phyloP scores from a whole-genome alignment of 495 filamentous ascomycete species.

The Margaritispora aquatica region DNA sequence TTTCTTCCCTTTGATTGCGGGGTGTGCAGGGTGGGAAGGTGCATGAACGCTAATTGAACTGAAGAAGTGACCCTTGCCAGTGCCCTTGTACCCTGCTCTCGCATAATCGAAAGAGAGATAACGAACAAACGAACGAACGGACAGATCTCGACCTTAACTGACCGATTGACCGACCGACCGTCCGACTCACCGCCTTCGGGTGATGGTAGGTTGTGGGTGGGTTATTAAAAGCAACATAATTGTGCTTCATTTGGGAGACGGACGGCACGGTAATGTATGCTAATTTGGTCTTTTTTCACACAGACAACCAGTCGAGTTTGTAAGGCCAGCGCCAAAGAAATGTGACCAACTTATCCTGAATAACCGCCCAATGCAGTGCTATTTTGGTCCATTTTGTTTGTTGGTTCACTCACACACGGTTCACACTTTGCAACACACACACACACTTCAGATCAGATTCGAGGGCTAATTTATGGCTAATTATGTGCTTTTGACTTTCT shows the following conservation, averaged over 20 bases:
- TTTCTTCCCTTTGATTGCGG: too few relatives aligned
- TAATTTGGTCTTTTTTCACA: conserved; percentile 18
- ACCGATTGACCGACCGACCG: too few relatives aligned
- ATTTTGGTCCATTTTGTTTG: conserved; percentile 17
- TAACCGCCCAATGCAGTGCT: conserved; percentile 23
- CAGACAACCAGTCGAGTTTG: too few relatives aligned
- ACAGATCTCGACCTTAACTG: too few relatives aligned
- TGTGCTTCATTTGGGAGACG: conserved; percentile 8
- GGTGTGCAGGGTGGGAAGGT: background rate
- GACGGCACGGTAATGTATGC: conserved; percentile 14
- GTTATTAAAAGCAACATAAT: conserved; percentile 24
- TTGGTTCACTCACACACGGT: too few relatives aligned
- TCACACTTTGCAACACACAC: too few relatives aligned
- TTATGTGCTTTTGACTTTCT: conserved; percentile 11
- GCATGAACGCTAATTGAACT: background rate
- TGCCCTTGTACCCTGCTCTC: background rate
- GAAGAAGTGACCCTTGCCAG: too few relatives aligned
- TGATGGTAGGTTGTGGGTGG: too few relatives aligned
- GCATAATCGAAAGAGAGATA: conserved; percentile 15
- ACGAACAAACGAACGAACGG: too few relatives aligned
- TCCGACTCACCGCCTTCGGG: too few relatives aligned
- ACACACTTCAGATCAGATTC: background rate
- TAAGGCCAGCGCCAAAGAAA: background rate
- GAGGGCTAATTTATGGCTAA: conserved; percentile 22
- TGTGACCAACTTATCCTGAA: background rate